phyloP scores from a whole-genome alignment of 1,139 yeast genomes.

The Lodderomyces margitis region DNA sequence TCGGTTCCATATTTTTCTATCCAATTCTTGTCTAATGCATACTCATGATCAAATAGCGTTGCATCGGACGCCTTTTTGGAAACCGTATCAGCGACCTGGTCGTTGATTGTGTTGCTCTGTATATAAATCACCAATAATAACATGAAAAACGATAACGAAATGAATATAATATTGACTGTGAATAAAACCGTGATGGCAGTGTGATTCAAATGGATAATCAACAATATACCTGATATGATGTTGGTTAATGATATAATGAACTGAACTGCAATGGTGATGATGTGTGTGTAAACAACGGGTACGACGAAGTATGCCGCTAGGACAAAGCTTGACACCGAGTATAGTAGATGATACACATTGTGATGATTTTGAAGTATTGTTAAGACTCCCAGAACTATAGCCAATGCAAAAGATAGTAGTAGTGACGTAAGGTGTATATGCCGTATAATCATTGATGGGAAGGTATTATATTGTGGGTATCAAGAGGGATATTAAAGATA shows the following conservation, averaged over 20 bases:
- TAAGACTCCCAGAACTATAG: conserved; percentile 8
- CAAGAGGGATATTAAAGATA: neutral
- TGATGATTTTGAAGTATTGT: conserved; percentile 6
- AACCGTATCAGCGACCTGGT: conserved; percentile 3
- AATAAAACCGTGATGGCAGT: conserved; percentile 12
- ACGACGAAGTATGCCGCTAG: conserved; percentile 7
- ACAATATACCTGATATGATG: conserved; percentile 20
- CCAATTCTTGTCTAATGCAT: conserved; percentile 11
- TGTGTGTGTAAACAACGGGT: conserved; percentile 6
- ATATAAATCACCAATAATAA: conserved; percentile 1
- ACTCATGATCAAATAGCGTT: conserved; percentile 10
- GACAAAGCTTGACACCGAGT: conserved; percentile 7
- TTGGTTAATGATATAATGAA: conserved; percentile 16
- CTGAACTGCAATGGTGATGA: conserved; percentile 10
- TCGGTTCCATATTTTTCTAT: neutral
- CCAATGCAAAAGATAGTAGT: conserved; percentile 5
- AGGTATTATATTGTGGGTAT: neutral
- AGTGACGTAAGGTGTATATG: conserved; percentile 10
- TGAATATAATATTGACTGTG: conserved; percentile 16
- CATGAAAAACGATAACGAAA: conserved; percentile 11
- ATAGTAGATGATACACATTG: conserved; percentile 9
- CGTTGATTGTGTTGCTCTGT: neutral
- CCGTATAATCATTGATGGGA: conserved; percentile 9
- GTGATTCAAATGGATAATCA: conserved; percentile 4
- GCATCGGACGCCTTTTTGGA: conserved; percentile 12